Base-by-base conservation (phyloP, 441 rosid species). In the Pelargonium citronellum region DNA sequence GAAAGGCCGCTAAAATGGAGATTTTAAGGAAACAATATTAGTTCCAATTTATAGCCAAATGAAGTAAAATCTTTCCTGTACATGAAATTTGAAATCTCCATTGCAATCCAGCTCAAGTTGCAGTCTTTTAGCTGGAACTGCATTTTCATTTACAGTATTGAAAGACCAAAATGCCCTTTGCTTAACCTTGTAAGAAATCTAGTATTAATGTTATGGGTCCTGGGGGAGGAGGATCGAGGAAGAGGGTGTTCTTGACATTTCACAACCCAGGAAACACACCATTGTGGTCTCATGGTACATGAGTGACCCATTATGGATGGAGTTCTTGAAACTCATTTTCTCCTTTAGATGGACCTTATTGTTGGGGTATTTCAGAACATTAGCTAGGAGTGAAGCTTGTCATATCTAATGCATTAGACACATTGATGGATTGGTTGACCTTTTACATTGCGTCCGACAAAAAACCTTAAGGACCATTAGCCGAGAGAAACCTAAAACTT, bases 281-380 rank as follows among this genome's bases (percentile, higher is more conserved):
- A 58, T 58, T 11, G 30, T 19, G 63, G 63, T 58, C 30, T 58
- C 63, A 17, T 58, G 63, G 63, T 58, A 24, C 27, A 57, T 57
- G 7, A 57, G 13, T 20, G 63, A 12, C 30, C 30, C 30, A 58
- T 5, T 58, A 27, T 34, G 6, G 39, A 58, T 58, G 22, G 5
- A 58, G 64, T 20, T 57, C 12, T 57, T 58, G 9, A 11, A 58
- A 58, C 34, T 9, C 13, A 58, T 58, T 58, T 20, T 24, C 34
- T 20, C 11, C 64, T 58, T 58, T 20, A 58, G n/a, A 58, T 22
- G 11, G 27, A 5, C 30, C 64, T 20, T 19, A 58, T 3, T 58
- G 64, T 19, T 20, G 13, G 34, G 13, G 5, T 12, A 58, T 58
- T 58, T 58, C 12, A 27, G 64, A 58, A 20, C 64, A 58, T 11